Base-by-base conservation (phyloP, 345 rosid species). In the Gossypium mustelinum region DNA sequence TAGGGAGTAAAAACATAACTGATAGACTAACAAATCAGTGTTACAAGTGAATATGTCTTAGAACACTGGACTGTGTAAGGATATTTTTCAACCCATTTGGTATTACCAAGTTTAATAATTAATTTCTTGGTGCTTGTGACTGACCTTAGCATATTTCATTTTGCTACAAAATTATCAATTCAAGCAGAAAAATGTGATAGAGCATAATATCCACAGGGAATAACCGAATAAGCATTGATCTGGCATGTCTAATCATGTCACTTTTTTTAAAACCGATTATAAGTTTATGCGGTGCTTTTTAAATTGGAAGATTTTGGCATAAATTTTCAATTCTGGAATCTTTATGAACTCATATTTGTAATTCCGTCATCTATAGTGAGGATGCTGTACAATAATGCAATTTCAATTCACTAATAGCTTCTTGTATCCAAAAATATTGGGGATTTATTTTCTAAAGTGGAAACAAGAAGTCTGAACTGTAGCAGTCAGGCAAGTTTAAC, bases 401-500 rank as follows among this genome's bases (percentile, higher is more conserved):
- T 68, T 68, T 11, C 54, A 66, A 66, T 12, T 22, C 11, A 47
- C 55, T 47, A 13, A 45, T 45, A 45, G 55, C 25, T 66, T 47
- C 27, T 67, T 45, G 7, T 45, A 22, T 47, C 11, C 5, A 66
- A 20, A 44, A 45, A 20, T 44, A 43, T 41, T 64, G 50, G 16
- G 72, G 20, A 13, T 12, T 44, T 20, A 44, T 67, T 22, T 67
- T 47, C 52, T 45, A 67, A 45, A 66, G n/a, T 66, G 55, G 70
- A 66, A 45, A 20, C 41, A 60, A 14, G 34, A 29, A 11, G 20
- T 62, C 34, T 62, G 34, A 63, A 24, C 72, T 68, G 41, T 68
- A 47, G 16, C 3, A 11, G 34, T 44, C 12, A 7, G 13, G 57
- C 72, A 68, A 47, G 20, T 48, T 45, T 47, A 45, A 67, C 41